A percentile compares a stretch with the other conserved stretches of the same genome.
Conservation (phyloP, 179 eudicot species). For the Spinacia oleracea region DNA sequence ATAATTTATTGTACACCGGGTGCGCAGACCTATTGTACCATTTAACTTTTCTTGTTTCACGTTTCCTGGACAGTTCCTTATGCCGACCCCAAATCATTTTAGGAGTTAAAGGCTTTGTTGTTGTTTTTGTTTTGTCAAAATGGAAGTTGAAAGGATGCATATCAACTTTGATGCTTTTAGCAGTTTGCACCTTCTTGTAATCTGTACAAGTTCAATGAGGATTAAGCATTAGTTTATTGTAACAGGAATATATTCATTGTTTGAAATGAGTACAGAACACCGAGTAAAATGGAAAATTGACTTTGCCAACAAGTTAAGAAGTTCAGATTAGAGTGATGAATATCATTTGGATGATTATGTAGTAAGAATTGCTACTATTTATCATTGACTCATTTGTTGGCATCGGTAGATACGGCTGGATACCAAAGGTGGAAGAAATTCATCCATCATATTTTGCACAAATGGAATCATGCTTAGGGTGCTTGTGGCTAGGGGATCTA, state of each 20-base stretch:
- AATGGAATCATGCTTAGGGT: conserved; percentile 79
- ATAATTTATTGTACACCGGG: too few species aligned
- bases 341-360: not conserved
- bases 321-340: not conserved
- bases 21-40: too few species aligned
- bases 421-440: conserved; percentile 75
- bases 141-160: not conserved
- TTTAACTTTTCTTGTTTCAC: too few species aligned
- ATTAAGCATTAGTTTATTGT: not conserved
- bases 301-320: not conserved
- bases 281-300: not conserved
- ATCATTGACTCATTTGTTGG: conserved; percentile 7
- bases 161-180: not conserved
- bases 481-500: conserved; percentile 54
- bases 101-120: too few species aligned
- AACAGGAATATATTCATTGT: not conserved
- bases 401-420: conserved; percentile 78
- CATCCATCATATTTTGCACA: conserved; percentile 82
- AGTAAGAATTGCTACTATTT: not conserved
- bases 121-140: not conserved
- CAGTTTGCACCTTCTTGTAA: not conserved
- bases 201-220: not conserved
- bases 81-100: too few species aligned
- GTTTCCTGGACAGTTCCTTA: too few species aligned
- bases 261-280: not conserved